Evolutionary conservation across 2,329 filamentous ascomycete genomes (phyloP).

Genomic region (Colletotrichum orbiculare): DNA sequence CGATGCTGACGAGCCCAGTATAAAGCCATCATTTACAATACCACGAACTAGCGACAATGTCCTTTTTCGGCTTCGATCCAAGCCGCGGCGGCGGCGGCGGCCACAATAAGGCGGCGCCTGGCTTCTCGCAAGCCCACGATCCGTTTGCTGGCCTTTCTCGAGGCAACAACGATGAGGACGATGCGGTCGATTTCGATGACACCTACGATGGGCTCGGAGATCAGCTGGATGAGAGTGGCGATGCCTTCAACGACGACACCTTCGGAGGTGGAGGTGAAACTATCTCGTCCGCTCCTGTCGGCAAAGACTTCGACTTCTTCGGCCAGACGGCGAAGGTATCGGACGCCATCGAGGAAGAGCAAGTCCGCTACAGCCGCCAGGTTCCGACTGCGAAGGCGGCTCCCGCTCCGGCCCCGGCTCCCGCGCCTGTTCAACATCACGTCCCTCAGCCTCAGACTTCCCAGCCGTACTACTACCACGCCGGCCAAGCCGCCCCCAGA

Average conservation of each 20-base stretch:
- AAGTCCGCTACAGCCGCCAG: constrained; percentile 83
- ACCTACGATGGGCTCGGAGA: constrained; percentile 96
- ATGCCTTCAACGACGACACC: constrained; percentile 97
- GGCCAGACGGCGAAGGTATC: constrained; percentile 90
- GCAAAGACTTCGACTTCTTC: constrained; percentile 98
- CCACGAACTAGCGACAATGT: constrained; percentile 66
- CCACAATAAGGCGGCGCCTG: constrained; percentile 76
- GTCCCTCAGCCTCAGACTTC: constrained; percentile 26
- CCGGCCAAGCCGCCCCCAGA: constrained; percentile 49
- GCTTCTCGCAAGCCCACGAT: constrained; percentile 86
- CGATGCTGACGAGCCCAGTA: constrained; percentile 30
- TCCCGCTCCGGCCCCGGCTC: constrained; percentile 46
- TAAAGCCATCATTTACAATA: constrained; percentile 24
- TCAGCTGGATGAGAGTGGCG: constrained; percentile 89
- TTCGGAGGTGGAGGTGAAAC: constrained; percentile 68
- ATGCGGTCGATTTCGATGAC: constrained; percentile 85
- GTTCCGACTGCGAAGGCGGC: constrained; percentile 64
- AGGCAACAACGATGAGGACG: constrained; percentile 68
- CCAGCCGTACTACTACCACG: constrained; percentile 44
- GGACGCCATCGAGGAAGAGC: constrained; percentile 89
- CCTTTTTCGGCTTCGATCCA: constrained; percentile 91
- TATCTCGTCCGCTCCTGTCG: constrained; percentile 65
- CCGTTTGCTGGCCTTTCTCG: constrained; percentile 86
- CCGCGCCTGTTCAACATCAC: constrained; percentile 43
- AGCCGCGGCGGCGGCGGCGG: constrained; percentile 51